A percentile compares a stretch with the other conserved stretches of the same genome.
These are phyloP conservation scores for Cyclostephanos tholiformis DNA, from an alignment of 108 stramenopile species.

Conservation along the genomic window DNA sequence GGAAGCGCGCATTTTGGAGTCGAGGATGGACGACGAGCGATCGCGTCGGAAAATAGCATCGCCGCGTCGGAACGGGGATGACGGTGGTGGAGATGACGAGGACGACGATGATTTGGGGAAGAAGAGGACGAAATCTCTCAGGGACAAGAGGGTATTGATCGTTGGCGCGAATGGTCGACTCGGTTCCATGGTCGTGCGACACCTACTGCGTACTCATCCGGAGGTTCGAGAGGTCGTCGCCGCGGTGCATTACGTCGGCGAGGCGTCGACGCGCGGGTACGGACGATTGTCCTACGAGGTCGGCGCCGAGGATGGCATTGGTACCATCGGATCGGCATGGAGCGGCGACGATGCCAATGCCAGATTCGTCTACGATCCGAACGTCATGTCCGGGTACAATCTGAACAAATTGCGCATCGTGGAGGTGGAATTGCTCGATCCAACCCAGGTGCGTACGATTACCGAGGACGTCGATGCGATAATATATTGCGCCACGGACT, in stretches of 20 bases:
- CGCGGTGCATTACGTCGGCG: conserved; percentile 76
- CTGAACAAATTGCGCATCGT: conserved; percentile 77
- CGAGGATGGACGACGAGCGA: conserved; percentile 42
- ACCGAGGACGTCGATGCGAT: conserved; percentile 73
- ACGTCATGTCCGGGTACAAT: conserved; percentile 77
- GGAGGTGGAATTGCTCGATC: conserved; percentile 82
- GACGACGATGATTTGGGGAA: conserved; percentile 19
- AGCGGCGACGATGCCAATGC: conserved; percentile 67
- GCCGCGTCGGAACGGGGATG: too few species aligned
- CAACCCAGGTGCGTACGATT: conserved; percentile 71
- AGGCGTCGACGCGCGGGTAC: conserved; percentile 73
- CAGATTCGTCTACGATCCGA: conserved; percentile 60
- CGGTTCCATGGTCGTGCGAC: conserved; percentile 79
- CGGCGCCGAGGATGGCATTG: conserved; percentile 80
- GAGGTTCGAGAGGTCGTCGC: conserved; percentile 74
- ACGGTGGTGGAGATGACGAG: background rate
- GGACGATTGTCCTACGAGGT: conserved; percentile 85
- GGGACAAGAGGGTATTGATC: conserved; percentile 67
- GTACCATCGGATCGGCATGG: conserved; percentile 75
- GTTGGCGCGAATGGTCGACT: conserved; percentile 83
- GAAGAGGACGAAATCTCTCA: conserved; percentile 39
- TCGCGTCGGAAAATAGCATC: conserved; percentile 4
- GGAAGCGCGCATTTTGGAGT: conserved; percentile 71
- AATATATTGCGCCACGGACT: conserved; percentile 85
- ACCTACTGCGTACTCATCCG: conserved; percentile 68